Base-by-base conservation (phyloP, 345 rosid genomes). In the Citrus mangshanensis region DNA sequence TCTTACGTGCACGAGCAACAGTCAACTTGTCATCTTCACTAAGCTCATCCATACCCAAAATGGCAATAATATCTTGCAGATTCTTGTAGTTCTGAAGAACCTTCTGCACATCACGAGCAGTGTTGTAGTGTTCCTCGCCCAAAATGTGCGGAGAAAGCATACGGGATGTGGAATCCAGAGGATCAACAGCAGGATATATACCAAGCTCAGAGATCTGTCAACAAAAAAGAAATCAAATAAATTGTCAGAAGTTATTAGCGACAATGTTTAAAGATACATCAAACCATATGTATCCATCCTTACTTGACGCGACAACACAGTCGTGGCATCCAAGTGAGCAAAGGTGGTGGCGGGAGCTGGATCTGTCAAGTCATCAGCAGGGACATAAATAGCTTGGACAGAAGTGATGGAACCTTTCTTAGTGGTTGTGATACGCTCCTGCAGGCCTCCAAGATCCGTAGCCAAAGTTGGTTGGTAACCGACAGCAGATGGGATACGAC, bases 331-430 rank as follows among this genome's bases (percentile, higher is more conserved):
- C 93, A 96, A 93, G 88, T 96, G 99, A 83, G 98, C 98, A 68
- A 96, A 96, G n/a, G 98, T 94, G 71, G 99, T 96, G 6, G 97
- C 99, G 38, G 97, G 98, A 85, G 98, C 99, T 3, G 99, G 99
- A 94, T 96, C 99, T 69, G 99, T 96, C 93, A 96, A 87, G 83
- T 94, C 99, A 85, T 95, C 98, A 86, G 98, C 99, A 86, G 99
- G 99, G 70, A 96, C 99, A 73, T 94, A 96, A 68, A 96, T 94
- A 77, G 98, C 99, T 87, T 96, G 99, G 42, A 97, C 97, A 35
- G 99, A 97, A 54, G 99, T 94, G 70, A 97, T 97, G 37, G 99
- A 97, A 69, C 98, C 98, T 76, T 97, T 97, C 92, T 92, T 97
- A 78, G 99, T 97, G 72, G 99, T 94, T 79, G 99, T 97, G 79